A percentile compares a stretch with the other conserved stretches of the same genome.
phyloP scores from a whole-genome alignment of 805 yeast species.

The Nakazawaea ishiwadae region DNA sequence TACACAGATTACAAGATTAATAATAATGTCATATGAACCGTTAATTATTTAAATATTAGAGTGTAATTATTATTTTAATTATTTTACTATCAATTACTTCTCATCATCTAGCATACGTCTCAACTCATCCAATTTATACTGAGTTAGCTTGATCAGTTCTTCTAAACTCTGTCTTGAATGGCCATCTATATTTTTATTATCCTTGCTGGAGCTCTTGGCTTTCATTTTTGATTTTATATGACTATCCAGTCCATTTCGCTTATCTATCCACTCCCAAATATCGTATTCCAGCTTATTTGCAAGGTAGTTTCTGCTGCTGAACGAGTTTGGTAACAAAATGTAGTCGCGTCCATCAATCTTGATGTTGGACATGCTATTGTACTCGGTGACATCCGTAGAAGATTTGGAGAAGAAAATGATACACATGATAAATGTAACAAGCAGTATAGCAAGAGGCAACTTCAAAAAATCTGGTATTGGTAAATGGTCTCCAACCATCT shows the following conservation, averaged over 20 bases:
- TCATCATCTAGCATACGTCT: conserved; percentile 9
- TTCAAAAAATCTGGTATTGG: conserved; percentile 21
- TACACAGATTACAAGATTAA: no score
- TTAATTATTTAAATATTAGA: no score
- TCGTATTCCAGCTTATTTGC: conserved; percentile 47
- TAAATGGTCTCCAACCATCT: conserved; percentile 14
- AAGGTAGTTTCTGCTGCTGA: conserved; percentile 23
- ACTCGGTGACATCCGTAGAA: conserved; percentile 5
- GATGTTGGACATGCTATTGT: conserved; percentile 12
- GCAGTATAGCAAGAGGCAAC: conserved; percentile 15
- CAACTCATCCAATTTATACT: conserved; percentile 34
- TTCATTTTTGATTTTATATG: background rate
- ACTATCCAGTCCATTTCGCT: conserved; percentile 24
- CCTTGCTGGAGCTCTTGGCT: conserved; percentile 6
- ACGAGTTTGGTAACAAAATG: conserved; percentile 35
- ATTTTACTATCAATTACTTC: background rate
- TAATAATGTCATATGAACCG: no score
- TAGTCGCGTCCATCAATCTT: conserved; percentile 31
- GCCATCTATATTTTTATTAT: conserved; percentile 9
- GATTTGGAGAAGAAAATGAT: conserved; percentile 13
- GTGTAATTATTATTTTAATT: no score
- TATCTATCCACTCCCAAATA: conserved; percentile 70
- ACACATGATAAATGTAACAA: conserved; percentile 17
- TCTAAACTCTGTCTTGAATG: conserved; percentile 38
- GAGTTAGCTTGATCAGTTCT: conserved; percentile 42